Conservation (phyloP, 2,329 filamentous ascomycete genomes). For the Stenocarpella maydis region DNA sequence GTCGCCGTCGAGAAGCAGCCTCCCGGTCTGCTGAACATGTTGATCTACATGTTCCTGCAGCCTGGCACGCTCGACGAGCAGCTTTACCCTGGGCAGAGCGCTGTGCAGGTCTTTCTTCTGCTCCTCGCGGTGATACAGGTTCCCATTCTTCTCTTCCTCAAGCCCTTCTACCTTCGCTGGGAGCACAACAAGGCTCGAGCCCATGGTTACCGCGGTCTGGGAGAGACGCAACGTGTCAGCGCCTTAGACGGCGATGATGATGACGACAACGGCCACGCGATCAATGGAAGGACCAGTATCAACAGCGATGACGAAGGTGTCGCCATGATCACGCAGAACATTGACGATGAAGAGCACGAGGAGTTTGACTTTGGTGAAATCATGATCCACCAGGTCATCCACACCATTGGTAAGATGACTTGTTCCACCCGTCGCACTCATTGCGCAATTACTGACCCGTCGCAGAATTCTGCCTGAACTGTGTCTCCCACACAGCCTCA, state of each 20-base stretch:
- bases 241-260: slow-evolving; percentile 91
- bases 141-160: slow-evolving; percentile 89
- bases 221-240: slow-evolving; percentile 86
- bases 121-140: slow-evolving; percentile 87
- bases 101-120: slow-evolving; percentile 79
- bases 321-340: slow-evolving; percentile 88
- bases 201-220: slow-evolving; percentile 90
- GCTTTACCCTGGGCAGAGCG: slow-evolving; percentile 80
- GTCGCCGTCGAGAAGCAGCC: slow-evolving; percentile 69
- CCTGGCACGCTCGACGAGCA: slow-evolving; percentile 78
- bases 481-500: slow-evolving; percentile 97
- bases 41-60: slow-evolving; percentile 99
- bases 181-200: slow-evolving; percentile 91
- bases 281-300: slow-evolving; percentile 61
- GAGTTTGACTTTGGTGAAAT: slow-evolving; percentile 97
- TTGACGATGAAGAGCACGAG: slow-evolving; percentile 82
- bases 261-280: slow-evolving; percentile 70
- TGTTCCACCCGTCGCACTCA: neutral
- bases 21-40: slow-evolving; percentile 94
- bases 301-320: slow-evolving; percentile 80
- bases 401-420: slow-evolving; percentile 83
- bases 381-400: slow-evolving; percentile 99
- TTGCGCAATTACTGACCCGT: slow-evolving; percentile 42
- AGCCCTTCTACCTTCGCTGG: slow-evolving; percentile 93
- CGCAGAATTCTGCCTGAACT: slow-evolving; percentile 96